A percentile compares a stretch with the other conserved stretches of the same genome.
These are phyloP conservation scores for Metschnikowia gruessii DNA, from an alignment of 805 yeast genomes.

Conservation along the genomic window DNA sequence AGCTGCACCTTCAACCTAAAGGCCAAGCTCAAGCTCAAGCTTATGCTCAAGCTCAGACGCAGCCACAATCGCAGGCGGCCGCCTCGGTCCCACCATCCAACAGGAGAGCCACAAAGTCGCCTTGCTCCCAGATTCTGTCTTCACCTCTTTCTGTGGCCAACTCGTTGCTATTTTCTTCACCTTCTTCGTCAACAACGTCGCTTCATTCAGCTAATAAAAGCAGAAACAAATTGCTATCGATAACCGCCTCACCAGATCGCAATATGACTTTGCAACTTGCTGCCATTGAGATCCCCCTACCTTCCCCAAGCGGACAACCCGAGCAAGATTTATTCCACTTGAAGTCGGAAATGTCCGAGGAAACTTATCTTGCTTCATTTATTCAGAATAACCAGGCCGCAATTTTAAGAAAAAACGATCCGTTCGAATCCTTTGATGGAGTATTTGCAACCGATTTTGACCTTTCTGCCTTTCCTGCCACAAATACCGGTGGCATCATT, in stretches of 20 bases:
- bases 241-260: background rate
- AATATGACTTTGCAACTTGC: constrained; percentile 1
- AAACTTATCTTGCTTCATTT: background rate
- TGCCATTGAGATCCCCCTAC: background rate
- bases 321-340: background rate
- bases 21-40: no score
- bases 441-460: background rate
- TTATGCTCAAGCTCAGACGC: no score
- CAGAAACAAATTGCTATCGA: background rate
- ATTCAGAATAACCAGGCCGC: background rate
- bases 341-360: background rate
- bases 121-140: background rate
- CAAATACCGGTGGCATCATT: background rate
- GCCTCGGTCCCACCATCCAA: background rate
- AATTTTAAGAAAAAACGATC: background rate
- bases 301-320: background rate
- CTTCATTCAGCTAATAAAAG: background rate
- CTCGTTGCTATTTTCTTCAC: background rate
- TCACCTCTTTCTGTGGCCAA: background rate
- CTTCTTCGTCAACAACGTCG: background rate
- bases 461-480: background rate
- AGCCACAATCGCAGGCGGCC: background rate
- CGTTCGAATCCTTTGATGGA: background rate
- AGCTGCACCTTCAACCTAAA: background rate
- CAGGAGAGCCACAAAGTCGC: background rate